Evolutionary conservation across 768 basidiomycete genomes (phyloP), one percentile per base, ranked within the genome.

Genomic region (Termitomyces bulborhizus): DNA sequence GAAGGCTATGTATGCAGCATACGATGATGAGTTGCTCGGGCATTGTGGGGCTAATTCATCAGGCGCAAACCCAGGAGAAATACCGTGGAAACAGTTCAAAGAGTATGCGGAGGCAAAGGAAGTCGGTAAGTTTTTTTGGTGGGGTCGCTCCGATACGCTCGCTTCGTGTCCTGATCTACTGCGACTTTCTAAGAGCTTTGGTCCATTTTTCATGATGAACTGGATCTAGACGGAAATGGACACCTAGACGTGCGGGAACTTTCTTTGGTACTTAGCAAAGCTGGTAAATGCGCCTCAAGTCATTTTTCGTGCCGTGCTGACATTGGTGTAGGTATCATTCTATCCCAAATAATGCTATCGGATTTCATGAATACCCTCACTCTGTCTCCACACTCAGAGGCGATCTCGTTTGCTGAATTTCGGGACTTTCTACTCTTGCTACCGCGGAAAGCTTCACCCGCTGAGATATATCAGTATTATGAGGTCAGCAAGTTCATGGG

Each of bases 171-270:
- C 56, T 60, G 16, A 49, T 34, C 37, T 3, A 46, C 13, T 44
- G 51, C 55, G 5, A 6, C 36, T n/a, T 44, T 31, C 39, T 12
- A 29, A 92, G 93, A 96, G 69, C 76, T 97, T 21, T 97, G 95
- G 95, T 76, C 82, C 49, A 85, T 94, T 53, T 97, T 97, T 70
- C 90, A 91, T 60, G 79, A 93, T 65, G 89, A 94, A 63, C 79
- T 97, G 47, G 95, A 96, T 72, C 74, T 93, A 57, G 93, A 97
- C 64, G 81, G 88, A 27, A 91, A 97, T 69, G 93, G 92, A 7
- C 82, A 80, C 54, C 68, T 97, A 31, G 92, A 94, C 63, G 73
- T 79, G 27, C 61, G 67, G 29, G 76, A 78, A 56, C 68, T 77
- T 32, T 62, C 67, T 34, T 56, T 65, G 27, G 75, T 76, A 27